Evolutionary conservation across 176 grass and related monocot genomes (phyloP), one percentile per base, ranked within the genome.

Genomic region (Triticum timopheevii): DNA sequence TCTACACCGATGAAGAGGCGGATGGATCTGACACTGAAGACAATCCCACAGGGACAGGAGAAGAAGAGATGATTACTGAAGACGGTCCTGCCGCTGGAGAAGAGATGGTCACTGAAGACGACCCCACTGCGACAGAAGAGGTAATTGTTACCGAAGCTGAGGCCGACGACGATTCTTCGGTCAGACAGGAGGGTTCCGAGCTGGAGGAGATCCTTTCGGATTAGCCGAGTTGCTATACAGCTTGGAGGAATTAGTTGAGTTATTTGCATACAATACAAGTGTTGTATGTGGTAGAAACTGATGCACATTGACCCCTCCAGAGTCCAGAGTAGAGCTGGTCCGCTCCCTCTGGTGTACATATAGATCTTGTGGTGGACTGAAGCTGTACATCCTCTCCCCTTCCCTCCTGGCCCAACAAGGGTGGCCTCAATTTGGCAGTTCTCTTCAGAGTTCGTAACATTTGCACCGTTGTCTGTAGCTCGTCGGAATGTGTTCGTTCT

Each of bases 181-280:
- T 65, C 74, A 91, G 50, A 19, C 73, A 63, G 44, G 92, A 90
- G 61, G 89, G 87, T 36, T 61, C 76, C 77, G 89, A 89, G 84
- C 59, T 91, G 39, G 89, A 91, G 73, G 89, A 91, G 63, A 91
- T 94, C 13, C 75, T 94, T 58, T 91, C 89, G 61, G 86, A 93
- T 89, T 93, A 91, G 62, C 71, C n/a, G 13, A 39, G 80, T 23
- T 77, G 38, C 3, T 74, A 39, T 31, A 25, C 13, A 28, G 59
- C 28, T 65, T 8, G 50, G 40, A 83, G 66, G 27, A 58, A 34
- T 40, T 77, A 79, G 79, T 12, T 15, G n/a, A 83, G 77, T 42
- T 87, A 84, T 73, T 65, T 50, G 72, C 88, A 40, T 79, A 40
- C 56, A 42, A 40, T 79, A 54, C 56, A 42, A 58, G 65, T 87